Evolutionary conservation across 2,329 filamentous ascomycete species (phyloP).

Genomic region (Graphiopsis chlorocephala): DNA sequence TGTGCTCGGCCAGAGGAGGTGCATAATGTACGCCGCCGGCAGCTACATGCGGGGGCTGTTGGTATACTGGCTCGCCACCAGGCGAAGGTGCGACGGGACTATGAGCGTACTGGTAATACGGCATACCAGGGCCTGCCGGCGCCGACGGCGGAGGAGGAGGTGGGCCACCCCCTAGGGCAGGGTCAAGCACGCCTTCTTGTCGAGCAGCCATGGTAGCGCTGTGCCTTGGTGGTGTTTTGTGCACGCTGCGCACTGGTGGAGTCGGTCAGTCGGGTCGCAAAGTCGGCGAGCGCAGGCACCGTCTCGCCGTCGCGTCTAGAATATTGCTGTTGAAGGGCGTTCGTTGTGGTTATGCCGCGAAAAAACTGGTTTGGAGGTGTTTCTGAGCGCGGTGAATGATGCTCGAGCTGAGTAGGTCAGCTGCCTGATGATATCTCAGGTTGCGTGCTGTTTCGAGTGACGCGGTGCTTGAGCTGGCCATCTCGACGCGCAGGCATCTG

Average conservation of each 20-base stretch:
- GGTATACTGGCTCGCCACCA: background rate
- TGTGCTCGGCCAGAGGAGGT: background rate
- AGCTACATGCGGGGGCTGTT: conserved; percentile 5
- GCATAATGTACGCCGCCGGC: conserved; percentile 6
- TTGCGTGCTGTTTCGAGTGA: background rate
- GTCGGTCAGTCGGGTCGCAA: conserved; percentile 12
- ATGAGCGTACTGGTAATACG: conserved; percentile 14
- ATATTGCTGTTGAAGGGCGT: background rate
- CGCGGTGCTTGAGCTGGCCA: background rate
- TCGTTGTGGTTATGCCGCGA: background rate
- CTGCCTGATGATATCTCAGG: background rate
- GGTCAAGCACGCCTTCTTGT: conserved; percentile 10
- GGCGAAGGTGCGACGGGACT: conserved; percentile 3
- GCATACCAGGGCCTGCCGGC: conserved; percentile 6
- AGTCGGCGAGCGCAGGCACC: conserved; percentile 15
- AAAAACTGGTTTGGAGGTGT: background rate
- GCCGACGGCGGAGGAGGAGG: background rate
- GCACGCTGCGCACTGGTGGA: conserved; percentile 11
- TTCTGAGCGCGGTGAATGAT: background rate
- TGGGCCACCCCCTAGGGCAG: conserved; percentile 8
- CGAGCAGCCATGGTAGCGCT: background rate
- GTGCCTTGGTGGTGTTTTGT: background rate
- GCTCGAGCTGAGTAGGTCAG: background rate
- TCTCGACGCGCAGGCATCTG: background rate
- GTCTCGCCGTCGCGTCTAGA: conserved; percentile 14